These are phyloP conservation scores for Dothistroma pini DNA, from an alignment of 2,329 filamentous ascomycete genomes.

Conservation along the genomic window DNA sequence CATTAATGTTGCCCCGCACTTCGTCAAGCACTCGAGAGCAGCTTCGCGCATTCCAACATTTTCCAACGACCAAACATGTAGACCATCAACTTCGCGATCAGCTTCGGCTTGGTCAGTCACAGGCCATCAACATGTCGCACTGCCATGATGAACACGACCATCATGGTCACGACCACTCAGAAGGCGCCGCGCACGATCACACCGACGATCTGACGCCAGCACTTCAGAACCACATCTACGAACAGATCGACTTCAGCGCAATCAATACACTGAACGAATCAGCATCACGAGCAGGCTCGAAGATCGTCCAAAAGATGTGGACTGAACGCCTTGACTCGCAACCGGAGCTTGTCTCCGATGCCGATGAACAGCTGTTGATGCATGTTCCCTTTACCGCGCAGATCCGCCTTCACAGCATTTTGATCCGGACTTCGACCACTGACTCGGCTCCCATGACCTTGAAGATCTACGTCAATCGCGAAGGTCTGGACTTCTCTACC, in stretches of 20 bases:
- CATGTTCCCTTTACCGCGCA: slow-evolving; percentile 92
- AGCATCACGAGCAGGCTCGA: slow-evolving; percentile 62
- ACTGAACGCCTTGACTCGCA: slow-evolving; percentile 66
- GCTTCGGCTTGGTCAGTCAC: slow-evolving; percentile 10
- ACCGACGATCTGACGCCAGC: slow-evolving; percentile 89
- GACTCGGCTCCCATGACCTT: slow-evolving; percentile 73
- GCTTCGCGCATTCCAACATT: neutral
- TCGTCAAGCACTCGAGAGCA: neutral
- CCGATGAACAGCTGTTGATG: slow-evolving; percentile 92
- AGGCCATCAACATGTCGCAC: slow-evolving; percentile 38
- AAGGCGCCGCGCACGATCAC: slow-evolving; percentile 72
- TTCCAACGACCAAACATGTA: slow-evolving; percentile 8
- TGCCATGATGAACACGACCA: slow-evolving; percentile 48
- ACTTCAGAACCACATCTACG: slow-evolving; percentile 84
- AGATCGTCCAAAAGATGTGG: slow-evolving; percentile 88
- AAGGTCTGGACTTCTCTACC: slow-evolving; percentile 78
- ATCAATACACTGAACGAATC: slow-evolving; percentile 84
- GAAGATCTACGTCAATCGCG: slow-evolving; percentile 81
- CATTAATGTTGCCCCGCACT: neutral
- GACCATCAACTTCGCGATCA: slow-evolving; percentile 2
- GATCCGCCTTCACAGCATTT: slow-evolving; percentile 84
- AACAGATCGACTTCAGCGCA: slow-evolving; percentile 83
- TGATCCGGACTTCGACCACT: slow-evolving; percentile 73
- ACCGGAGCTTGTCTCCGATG: slow-evolving; percentile 79
- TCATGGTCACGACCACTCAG: slow-evolving; percentile 49